Evolutionary conservation across 805 yeast genomes (phyloP), one percentile per base, ranked within the genome.

Genomic region (Wickerhamiella sorbophila): DNA sequence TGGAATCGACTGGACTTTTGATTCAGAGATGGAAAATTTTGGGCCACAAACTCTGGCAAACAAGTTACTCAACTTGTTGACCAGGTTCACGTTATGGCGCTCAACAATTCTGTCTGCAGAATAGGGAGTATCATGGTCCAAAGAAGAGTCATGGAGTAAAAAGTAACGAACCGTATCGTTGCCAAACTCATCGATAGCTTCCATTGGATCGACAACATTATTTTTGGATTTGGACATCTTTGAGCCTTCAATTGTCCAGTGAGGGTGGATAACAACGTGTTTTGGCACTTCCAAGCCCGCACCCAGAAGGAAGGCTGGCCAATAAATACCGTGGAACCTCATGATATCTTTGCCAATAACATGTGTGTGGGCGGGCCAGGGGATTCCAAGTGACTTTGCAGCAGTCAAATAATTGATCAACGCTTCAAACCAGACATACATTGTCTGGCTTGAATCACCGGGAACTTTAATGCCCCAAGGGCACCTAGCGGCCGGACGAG

Each of bases 401-500:
- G 47, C 56, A 1, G 96, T 82, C 4, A 85, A 42, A 55, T 91
- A 91, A 58, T 86, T 91, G 35, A 80, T 68, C 36, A 91, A 66
- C 0, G 98, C 98, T 62, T 91, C 98, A 45, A 91, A 79, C 98
- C 98, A 91, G 14, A 91, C 98, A 54, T 91, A 91, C 41, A 91
- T 76, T 38, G 71, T 78, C 56, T 88, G 97, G 54, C 87, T 95
- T 2, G n/a, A 35, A 15, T 31, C 39, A 18, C 68, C 66, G 1
- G 98, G 97, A 1, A 88, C 96, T 5, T 72, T 72, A 20, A 91
- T 79, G 0, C 95, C 96, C 98, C 98, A 91, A 24, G 70, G 62
- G 33, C 86, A 66, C 45, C 98, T 66, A 8, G 76, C 63, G 0
- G 75, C 55, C 0, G 97, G 96, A 48, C 98, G 66, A 0, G 96